phyloP scores from a whole-genome alignment of 2,329 filamentous ascomycete species.

The Corinectria fuckeliana region DNA sequence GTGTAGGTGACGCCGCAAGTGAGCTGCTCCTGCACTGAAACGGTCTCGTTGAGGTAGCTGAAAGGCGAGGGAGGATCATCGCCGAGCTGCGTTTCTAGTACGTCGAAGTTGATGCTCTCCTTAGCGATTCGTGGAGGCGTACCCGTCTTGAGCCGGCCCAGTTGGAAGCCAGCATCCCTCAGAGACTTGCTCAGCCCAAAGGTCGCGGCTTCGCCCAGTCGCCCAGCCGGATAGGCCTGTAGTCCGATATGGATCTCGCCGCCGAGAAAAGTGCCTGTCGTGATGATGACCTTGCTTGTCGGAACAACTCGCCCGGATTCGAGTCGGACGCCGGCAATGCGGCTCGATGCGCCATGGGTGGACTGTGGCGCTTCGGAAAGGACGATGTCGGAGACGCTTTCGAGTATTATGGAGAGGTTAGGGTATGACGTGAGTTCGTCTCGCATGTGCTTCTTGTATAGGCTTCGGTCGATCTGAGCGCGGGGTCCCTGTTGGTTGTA shows the following conservation, averaged over 20 bases:
- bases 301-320: slow-evolving; percentile 86
- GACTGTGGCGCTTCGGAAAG: slow-evolving; percentile 55
- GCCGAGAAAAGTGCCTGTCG: slow-evolving; percentile 92
- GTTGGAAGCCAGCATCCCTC: slow-evolving; percentile 82
- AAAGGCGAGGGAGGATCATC: slow-evolving; percentile 90
- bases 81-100: slow-evolving; percentile 75
- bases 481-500: slow-evolving; percentile 69
- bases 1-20: slow-evolving; percentile 89
- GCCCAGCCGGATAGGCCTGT: slow-evolving; percentile 81
- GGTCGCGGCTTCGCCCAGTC: slow-evolving; percentile 93
- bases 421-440: slow-evolving; percentile 81
- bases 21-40: slow-evolving; percentile 82
- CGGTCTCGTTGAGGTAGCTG: slow-evolving; percentile 83
- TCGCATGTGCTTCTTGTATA: slow-evolving; percentile 92
- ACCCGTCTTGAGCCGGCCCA: slow-evolving; percentile 93
- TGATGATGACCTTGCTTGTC: slow-evolving; percentile 86
- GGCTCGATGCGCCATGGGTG: slow-evolving; percentile 61
- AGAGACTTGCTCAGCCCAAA: slow-evolving; percentile 92
- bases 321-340: slow-evolving; percentile 83
- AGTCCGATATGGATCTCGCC: slow-evolving; percentile 97
- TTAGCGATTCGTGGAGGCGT: slow-evolving; percentile 88
- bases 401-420: slow-evolving; percentile 81
- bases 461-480: slow-evolving; percentile 89
- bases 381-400: slow-evolving; percentile 92
- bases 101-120: slow-evolving; percentile 79